Evolutionary conservation across 2,329 filamentous ascomycete species (phyloP).

Genomic region (Trichoderma endophyticum): DNA sequence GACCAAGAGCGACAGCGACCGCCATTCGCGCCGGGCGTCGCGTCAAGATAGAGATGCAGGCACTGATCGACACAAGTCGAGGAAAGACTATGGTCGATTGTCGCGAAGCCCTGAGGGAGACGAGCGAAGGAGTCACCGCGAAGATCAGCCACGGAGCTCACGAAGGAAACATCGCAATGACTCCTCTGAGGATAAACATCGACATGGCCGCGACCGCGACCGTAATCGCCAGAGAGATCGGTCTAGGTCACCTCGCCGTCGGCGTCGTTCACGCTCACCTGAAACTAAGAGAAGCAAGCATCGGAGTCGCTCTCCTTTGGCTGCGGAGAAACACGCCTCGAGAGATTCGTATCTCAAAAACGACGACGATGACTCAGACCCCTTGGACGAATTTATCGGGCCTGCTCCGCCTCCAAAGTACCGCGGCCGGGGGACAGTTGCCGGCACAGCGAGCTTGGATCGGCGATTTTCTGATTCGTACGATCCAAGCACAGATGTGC

Average conservation of each 20-base stretch:
- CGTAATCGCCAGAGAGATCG: conserved; percentile 21
- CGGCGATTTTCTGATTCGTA: conserved; percentile 70
- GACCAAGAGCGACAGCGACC: background rate
- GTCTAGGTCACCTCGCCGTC: conserved; percentile 28
- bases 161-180: conserved; percentile 14
- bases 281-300: conserved; percentile 30
- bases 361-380: conserved; percentile 54
- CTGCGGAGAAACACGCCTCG: conserved; percentile 6
- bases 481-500: conserved; percentile 54
- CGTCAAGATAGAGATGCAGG: conserved; percentile 21
- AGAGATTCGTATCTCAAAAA: conserved; percentile 1
- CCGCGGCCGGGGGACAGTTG: conserved; percentile 68
- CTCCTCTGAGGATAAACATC: conserved; percentile 1
- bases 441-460: conserved; percentile 67
- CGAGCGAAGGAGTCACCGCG: conserved; percentile 11
- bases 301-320: conserved; percentile 31
- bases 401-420: conserved; percentile 57
- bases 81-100: conserved; percentile 27
- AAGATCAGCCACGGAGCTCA: conserved; percentile 22
- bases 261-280: conserved; percentile 33
- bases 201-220: conserved; percentile 20
- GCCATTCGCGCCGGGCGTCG: conserved; percentile 5
- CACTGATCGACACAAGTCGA: background rate
- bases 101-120: conserved; percentile 23
- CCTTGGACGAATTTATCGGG: conserved; percentile 72